Evolutionary conservation across 2,329 filamentous ascomycete species (phyloP), one percentile per base, ranked within the genome.

Genomic region (Paecilomyces dactylethromorphus): DNA sequence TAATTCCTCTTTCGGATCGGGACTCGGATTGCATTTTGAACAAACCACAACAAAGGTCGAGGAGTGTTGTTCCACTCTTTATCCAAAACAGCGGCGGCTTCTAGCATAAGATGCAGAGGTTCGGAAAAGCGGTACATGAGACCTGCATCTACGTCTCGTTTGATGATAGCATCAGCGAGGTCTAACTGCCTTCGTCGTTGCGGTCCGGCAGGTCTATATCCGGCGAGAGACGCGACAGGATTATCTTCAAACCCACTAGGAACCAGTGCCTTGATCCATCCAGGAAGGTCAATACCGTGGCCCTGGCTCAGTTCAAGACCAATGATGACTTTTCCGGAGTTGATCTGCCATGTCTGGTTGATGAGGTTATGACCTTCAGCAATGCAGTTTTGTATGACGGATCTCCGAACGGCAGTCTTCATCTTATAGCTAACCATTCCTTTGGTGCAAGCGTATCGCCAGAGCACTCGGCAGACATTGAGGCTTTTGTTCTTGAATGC

Each of bases 361-460:
- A 63, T 51, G 2, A 61, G 35, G n/a, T 61, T 60, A 15, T 53
- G 31, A 6, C 57, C 60, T n/a, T 63, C 59, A 1, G 53, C 51
- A 0, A 61, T 54, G 3, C 57, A 60, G 39, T 71, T 69, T n/a
- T 67, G 60, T n/a, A 60, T 50, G 6, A 78, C 63, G 49, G 72
- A 73, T 33, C 45, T 59, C 24, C 67, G 54, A 5, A 79, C 68
- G 7, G 64, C 57, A 24, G 68, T 59, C 55, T 67, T 69, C 72
- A 78, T 78, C 3, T 62, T 61, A 26, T 59, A 59, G 15, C 67
- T 75, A 11, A 74, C 72, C 11, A 53, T 49, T 8, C 67, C 68
- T 15, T 70, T 56, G 58, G 80, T 68, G 61, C 79, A 81, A 5
- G 78, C 76, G 66, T 79, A 79, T 60, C 70, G 69, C 79, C 79